Evolutionary conservation across 257 asterid genomes (phyloP), one percentile per base, ranked within the genome.

Genomic region (Eustoma russellianum): DNA sequence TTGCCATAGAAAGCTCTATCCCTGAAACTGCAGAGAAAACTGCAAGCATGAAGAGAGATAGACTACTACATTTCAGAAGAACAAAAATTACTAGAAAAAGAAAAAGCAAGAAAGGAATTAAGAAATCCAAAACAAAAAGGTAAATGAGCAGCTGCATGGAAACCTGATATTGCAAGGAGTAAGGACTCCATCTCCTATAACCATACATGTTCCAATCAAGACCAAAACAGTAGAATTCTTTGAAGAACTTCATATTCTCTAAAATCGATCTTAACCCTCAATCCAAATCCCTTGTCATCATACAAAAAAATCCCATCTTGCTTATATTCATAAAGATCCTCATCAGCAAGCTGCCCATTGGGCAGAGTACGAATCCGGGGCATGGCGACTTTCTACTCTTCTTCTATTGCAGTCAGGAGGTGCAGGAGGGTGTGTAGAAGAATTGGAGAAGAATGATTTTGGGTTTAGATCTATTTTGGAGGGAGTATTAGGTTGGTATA

Each of bases 331-430:
- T 64, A 82, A 64, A 90, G 67, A 14, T 87, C 96, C 70, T 90
- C 89, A 59, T 90, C 98, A 8, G 96, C 98, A 14, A 82, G 75
- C 67, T 90, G 98, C 15, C 95, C 88, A 48, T 86, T 90, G 1
- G 96, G 98, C 80, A 90, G 54, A 38, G 81, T 81, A 70, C 91
- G 78, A 15, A 90, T 85, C 6, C 85, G n/a, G 70, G 40, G 96
- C 94, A 55, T 91, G 85, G 43, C 98, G 95, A 74, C 98, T 86
- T n/a, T n/a, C n/a, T n/a, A n/a, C n/a, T n/a, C n/a, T n/a, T n/a
- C n/a, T n/a, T n/a, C n/a, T n/a, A n/a, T 1, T 86, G 69, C 38
- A 86, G 67, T n/a, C n/a, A n/a, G n/a, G n/a, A n/a, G n/a, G n/a
- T n/a, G n/a, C n/a, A n/a, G n/a, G n/a, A n/a, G n/a, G n/a, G n/a